Base-by-base conservation (phyloP, 345 rosid genomes). In the Combretum micranthum region DNA sequence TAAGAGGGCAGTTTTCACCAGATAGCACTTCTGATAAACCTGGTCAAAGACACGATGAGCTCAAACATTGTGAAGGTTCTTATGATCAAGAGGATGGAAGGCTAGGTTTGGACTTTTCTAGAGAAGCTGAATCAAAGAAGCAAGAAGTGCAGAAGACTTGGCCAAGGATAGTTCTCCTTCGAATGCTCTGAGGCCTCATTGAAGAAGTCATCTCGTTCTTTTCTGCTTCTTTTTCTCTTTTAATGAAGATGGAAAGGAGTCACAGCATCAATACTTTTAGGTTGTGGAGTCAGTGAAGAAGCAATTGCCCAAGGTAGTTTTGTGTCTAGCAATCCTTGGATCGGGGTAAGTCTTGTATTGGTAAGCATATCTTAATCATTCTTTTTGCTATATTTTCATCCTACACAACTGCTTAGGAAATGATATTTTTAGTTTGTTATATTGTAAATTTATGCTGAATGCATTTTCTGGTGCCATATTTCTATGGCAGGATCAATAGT, bases 181-280 rank as follows among this genome's bases (percentile, higher is more conserved):
- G 26, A 32, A 32, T 32, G 39, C 87, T 59, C 86, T 90, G 39
- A 86, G 84, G 65, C 89, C 67, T 80, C 65, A 62, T 74, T 74
- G 72, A 92, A 84, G 62, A 92, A 84, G 77, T 92, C 98, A 53
- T 92, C 98, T 22, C 90, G 98, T 53, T 92, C 81, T 88, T 88
- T 75, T 72, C 98, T 70, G 98, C 98, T 44, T 91, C 98, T 52
- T 91, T 88, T 91, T 91, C 84, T 91, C 98, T 68, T 92, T 78
- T 61, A 65, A 64, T 55, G 82, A 60, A 49, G 96, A 88, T 64
- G 96, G 83, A 66, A 65, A 83, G 21, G 94, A 83, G 65, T 81
- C 55, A 83, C 90, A 10, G 73, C 80, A 59, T 71, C 79, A 67
- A 78, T 88, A 60, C 87, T 87, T 73, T 83, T 76, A 55, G 82